These are phyloP conservation scores for Pseudocercospora musae DNA, from an alignment of 2,329 filamentous ascomycete genomes.

Conservation along the genomic window DNA sequence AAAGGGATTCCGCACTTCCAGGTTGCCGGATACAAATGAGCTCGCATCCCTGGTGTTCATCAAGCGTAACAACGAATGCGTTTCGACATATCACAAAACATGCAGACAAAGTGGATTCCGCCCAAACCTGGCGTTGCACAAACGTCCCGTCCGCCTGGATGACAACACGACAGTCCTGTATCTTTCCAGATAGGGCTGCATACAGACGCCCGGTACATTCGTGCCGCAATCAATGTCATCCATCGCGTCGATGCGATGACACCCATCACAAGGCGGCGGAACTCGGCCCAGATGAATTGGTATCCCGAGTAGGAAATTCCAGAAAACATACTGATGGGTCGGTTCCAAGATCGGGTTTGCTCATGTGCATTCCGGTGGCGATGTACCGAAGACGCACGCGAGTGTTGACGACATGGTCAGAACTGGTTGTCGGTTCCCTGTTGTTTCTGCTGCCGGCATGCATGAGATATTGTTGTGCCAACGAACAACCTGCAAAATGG, in stretches of 20 bases:
- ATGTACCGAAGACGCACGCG: background rate
- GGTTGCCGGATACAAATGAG: background rate
- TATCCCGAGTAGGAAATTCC: background rate
- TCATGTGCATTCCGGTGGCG: background rate
- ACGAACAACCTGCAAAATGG: background rate
- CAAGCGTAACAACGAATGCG: background rate
- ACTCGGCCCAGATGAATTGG: background rate
- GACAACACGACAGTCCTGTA: slow-evolving; percentile 1
- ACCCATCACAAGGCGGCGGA: background rate
- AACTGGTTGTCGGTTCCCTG: background rate
- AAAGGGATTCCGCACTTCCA: background rate
- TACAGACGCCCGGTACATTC: background rate
- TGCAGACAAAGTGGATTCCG: background rate
- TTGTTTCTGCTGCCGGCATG: background rate
- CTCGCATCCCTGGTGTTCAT: slow-evolving; percentile 1
- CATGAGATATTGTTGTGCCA: background rate
- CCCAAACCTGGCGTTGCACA: background rate
- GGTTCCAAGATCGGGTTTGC: background rate
- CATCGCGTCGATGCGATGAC: background rate
- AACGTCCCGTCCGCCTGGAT: background rate
- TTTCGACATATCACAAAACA: slow-evolving; percentile 2
- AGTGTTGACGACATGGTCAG: background rate
- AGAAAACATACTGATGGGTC: background rate
- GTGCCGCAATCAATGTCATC: background rate
- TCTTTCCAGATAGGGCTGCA: background rate